A percentile compares a stretch with the other conserved stretches of the same genome.
These are phyloP conservation scores for Pseudopyrenochaeta lycopersici DNA, from an alignment of 2,329 filamentous ascomycete genomes.

Conservation along the genomic window DNA sequence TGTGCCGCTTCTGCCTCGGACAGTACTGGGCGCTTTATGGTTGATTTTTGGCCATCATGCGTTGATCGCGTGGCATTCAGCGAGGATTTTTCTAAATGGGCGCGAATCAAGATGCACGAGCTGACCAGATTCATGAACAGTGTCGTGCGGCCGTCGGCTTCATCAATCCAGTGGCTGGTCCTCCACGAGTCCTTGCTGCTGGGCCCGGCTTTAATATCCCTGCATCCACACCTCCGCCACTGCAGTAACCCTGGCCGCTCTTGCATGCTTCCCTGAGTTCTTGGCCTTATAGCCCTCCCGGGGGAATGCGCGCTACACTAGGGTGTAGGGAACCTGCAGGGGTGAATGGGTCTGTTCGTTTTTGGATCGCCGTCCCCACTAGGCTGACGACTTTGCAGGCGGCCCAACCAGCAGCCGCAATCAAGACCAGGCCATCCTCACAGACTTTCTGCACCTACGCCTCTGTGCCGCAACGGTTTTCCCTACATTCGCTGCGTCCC, in stretches of 20 bases:
- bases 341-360: conserved; percentile 26
- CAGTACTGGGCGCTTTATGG: conserved; percentile 1
- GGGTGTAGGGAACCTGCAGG: conserved; percentile 34
- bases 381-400: conserved; percentile 16
- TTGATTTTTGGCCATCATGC: conserved; percentile 1
- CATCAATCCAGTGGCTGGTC: conserved; percentile 30
- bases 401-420: conserved; percentile 40
- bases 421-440: conserved; percentile 33
- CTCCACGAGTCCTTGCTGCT: conserved; percentile 32
- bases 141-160: conserved; percentile 14
- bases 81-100: conserved; percentile 7
- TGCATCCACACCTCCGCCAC: conserved; percentile 27
- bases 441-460: conserved; percentile 30
- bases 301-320: conserved; percentile 28
- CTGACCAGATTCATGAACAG: conserved; percentile 2
- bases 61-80: conserved; percentile 8
- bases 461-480: conserved; percentile 36
- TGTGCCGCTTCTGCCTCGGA: background rate
- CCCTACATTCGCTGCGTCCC: conserved; percentile 39
- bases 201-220: conserved; percentile 29
- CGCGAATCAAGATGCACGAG: conserved; percentile 28
- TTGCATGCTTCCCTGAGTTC: conserved; percentile 29
- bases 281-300: conserved; percentile 31
- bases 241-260: conserved; percentile 26
- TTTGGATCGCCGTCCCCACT: conserved; percentile 38